phyloP scores from a whole-genome alignment of 2,329 filamentous ascomycete genomes.

The Venturia aucupariae region DNA sequence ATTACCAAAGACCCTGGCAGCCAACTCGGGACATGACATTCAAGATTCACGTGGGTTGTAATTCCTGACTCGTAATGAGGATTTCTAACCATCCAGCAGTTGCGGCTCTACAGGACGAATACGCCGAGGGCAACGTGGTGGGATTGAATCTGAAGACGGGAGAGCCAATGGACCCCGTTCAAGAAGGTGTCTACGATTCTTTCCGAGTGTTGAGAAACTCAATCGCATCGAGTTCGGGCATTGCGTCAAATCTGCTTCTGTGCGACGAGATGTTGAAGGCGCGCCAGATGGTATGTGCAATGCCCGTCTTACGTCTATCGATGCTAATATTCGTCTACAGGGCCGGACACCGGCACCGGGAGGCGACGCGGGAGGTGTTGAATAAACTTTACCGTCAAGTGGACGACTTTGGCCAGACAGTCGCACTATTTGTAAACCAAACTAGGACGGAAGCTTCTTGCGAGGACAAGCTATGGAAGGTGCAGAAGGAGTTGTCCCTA shows the following conservation, averaged over 20 bases:
- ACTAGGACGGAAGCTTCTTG: background rate
- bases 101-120: conserved; percentile 77
- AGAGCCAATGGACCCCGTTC: conserved; percentile 87
- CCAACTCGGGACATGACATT: conserved; percentile 92
- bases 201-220: conserved; percentile 92
- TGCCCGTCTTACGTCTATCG: background rate
- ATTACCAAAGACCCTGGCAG: conserved; percentile 94
- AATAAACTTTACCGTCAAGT: background rate
- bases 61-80: conserved; percentile 14
- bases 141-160: conserved; percentile 81
- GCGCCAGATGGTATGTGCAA: conserved; percentile 65
- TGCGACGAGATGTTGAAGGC: conserved; percentile 98
- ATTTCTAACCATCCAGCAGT: conserved; percentile 43
- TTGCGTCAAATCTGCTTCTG: conserved; percentile 87
- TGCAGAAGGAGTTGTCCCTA: background rate
- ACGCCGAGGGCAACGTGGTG: conserved; percentile 72
- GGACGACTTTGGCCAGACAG: background rate
- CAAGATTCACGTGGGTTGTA: conserved; percentile 75
- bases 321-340: conserved; percentile 4
- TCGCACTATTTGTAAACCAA: background rate
- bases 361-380: conserved; percentile 1
- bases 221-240: conserved; percentile 86
- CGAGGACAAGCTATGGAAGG: background rate
- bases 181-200: conserved; percentile 90
- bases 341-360: background rate